Conservation (phyloP, 805 yeast species). For the Tetrapisispora arboricola region DNA sequence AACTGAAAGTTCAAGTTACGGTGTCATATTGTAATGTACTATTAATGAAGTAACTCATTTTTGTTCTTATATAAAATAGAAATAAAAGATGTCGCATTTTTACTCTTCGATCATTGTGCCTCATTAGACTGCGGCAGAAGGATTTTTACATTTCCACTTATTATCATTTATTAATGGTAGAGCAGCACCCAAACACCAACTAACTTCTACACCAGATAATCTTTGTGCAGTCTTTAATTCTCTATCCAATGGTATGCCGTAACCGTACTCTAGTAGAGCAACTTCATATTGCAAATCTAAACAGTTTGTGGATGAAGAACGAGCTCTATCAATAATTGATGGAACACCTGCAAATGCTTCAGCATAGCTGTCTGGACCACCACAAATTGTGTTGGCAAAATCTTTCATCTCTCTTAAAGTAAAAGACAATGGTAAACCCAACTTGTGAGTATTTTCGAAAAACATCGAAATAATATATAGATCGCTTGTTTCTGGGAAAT, state of each 20-base stretch:
- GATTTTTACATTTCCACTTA: constrained; percentile 57
- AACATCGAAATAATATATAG: constrained; percentile 88
- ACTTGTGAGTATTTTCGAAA: constrained; percentile 87
- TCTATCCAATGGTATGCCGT: constrained; percentile 83
- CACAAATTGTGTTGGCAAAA: constrained; percentile 74
- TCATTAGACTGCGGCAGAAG: too few relatives aligned
- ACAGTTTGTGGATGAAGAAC: constrained; percentile 87
- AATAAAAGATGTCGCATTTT: too few relatives aligned
- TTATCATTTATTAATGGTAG: constrained; percentile 70
- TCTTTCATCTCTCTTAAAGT: constrained; percentile 76
- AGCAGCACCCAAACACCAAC: constrained; percentile 99
- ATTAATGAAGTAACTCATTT: too few relatives aligned
- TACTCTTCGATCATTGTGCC: too few relatives aligned
- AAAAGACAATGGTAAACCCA: constrained; percentile 90
- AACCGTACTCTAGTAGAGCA: constrained; percentile 90
- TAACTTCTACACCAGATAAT: constrained; percentile 81
- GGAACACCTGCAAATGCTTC: constrained; percentile 53
- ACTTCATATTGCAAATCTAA: constrained; percentile 84
- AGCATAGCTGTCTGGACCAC: constrained; percentile 70
- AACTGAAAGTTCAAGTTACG: too few relatives aligned
- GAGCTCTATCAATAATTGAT: constrained; percentile 54
- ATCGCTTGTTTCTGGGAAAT: constrained; percentile 66
- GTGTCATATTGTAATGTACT: too few relatives aligned
- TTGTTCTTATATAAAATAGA: too few relatives aligned
- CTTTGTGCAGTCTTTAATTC: constrained; percentile 90